Conservation (phyloP, 2,329 filamentous ascomycete genomes). For the Aspergillus fumigatiaffinis region DNA sequence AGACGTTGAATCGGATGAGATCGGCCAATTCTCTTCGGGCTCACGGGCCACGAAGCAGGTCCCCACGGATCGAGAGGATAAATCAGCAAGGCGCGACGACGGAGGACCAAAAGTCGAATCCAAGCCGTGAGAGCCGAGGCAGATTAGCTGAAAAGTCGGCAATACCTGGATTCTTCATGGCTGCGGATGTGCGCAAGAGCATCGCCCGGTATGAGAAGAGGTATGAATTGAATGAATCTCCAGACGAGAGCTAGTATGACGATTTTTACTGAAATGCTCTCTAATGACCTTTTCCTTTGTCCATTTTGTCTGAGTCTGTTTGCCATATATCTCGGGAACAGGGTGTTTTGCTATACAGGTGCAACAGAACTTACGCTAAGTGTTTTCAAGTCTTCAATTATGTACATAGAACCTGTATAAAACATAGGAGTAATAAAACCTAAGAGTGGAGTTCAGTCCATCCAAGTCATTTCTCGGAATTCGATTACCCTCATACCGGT, state of each 20-base stretch:
- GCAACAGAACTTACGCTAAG: neutral
- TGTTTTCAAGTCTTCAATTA: neutral
- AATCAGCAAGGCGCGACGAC: constrained; percentile 7
- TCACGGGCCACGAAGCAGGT: constrained; percentile 16
- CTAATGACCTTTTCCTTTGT: neutral
- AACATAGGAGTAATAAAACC: neutral
- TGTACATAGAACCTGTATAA: neutral
- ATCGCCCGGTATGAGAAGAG: constrained; percentile 21
- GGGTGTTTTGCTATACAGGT: neutral
- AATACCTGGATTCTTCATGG: constrained; percentile 15
- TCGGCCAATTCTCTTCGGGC: constrained; percentile 31
- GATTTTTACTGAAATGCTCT: neutral
- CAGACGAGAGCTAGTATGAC: constrained; percentile 22
- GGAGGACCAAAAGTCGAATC: constrained; percentile 8
- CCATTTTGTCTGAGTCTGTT: neutral
- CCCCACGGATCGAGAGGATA: constrained; percentile 15
- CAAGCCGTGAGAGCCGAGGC: constrained; percentile 3
- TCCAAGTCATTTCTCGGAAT: too few species aligned
- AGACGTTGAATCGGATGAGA: constrained; percentile 35
- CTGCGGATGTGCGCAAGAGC: constrained; percentile 20
- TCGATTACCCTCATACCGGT: too few species aligned
- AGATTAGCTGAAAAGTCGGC: neutral
- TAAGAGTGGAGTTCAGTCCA: neutral
- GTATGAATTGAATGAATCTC: constrained; percentile 28
- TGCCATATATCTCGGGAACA: neutral